Evolutionary conservation across 1,284 basidiomycete species (phyloP), one percentile per base, ranked within the genome.

Genomic region (Salmacisia buchloeana): DNA sequence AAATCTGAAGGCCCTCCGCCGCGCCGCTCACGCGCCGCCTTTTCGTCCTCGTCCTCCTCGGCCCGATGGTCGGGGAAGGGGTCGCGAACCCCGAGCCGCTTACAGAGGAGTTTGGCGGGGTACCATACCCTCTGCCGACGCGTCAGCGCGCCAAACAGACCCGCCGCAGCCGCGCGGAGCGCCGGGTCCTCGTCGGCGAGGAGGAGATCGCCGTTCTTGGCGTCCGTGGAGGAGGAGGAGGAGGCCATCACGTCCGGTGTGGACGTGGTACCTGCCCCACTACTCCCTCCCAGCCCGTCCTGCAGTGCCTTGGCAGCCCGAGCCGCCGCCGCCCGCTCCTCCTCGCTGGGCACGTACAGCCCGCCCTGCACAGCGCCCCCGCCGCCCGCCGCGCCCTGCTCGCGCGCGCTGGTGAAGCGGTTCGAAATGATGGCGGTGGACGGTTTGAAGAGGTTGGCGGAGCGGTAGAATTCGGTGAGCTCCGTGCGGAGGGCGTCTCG

Each of bases 71-170:
- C 82, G 0, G 86, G 85, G 69, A 88, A 86, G 2, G 88, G 94
- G 77, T 94, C 90, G 69, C 88, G 89, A 38, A 97, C 89, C 0
- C 90, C 89, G 79, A 97, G 96, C n/a, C 94, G 86, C 80, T 94
- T 96, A 81, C 92, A 97, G 18, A 98, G 82, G 61, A 97, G 81
- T 65, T 85, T 84, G 23, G 86, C 86, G 0, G 94, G 94, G 70
- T 87, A 86, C 88, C 91, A 97, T 0, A 84, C 78, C 65, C 83
- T 84, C 31, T 85, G 83, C 64, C 89, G 88, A 39, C 93, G 83
- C 23, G 93, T 97, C 74, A 93, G 81, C 12, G 85, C 83, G 0
- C 94, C 94, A 77, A 89, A 96, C 87, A 93, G 91, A 25, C 91
- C 92, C 76, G 89, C 80, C 31, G 84, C 83, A 1, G 91, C 92